Base-by-base conservation (phyloP, 108 stramenopile species). In the Schizochytrium sp. region DNA sequence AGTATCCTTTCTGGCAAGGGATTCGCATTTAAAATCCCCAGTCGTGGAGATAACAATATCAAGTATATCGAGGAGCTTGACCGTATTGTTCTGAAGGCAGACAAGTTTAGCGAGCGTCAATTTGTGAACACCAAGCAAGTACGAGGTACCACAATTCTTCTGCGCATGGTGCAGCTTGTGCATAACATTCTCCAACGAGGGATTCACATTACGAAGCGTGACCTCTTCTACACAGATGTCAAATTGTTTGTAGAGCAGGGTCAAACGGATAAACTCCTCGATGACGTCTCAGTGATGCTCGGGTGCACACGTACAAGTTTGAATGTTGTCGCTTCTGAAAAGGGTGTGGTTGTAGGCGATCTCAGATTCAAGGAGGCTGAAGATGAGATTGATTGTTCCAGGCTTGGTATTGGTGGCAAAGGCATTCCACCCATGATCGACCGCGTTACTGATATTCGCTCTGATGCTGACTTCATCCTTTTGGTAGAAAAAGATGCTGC, bases 171-270 rank as follows among this genome's bases (percentile, higher is more conserved):
- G 89, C 95, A 97, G 93, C 94, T 99, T 56, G 72, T 99, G n/a
- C 97, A 99, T 89, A 94, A 96, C 10, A 96, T 99, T 40, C 87
- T 98, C 56, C 73, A 89, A 55, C 97, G 96, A 89, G 94, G 96
- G 8, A 99, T 99, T 88, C 98, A 99, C 92, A 98, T 98, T 89
- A 99, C 98, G 56, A 99, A 99, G 94, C 97, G 98, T 69, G 98
- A 99, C 92, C 93, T 99, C 87, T 99, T 99, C 92, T 99, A 98
- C 89, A 89, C 91, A 17, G 98, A 99, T 91, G 98, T 99, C 87
- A 99, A 99, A 91, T 92, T 99, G 15, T 99, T 99, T 94, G 95
- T 95, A 45, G 96, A 97, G 88, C 98, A 99, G 93, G 88, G 92
- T 5, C 97, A 99, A 87, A 94, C 95, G 13, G 97, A 99, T 91